These are phyloP conservation scores for Microbotryum silenes-acaulis DNA, from an alignment of 1,284 basidiomycete species.

Conservation along the genomic window DNA sequence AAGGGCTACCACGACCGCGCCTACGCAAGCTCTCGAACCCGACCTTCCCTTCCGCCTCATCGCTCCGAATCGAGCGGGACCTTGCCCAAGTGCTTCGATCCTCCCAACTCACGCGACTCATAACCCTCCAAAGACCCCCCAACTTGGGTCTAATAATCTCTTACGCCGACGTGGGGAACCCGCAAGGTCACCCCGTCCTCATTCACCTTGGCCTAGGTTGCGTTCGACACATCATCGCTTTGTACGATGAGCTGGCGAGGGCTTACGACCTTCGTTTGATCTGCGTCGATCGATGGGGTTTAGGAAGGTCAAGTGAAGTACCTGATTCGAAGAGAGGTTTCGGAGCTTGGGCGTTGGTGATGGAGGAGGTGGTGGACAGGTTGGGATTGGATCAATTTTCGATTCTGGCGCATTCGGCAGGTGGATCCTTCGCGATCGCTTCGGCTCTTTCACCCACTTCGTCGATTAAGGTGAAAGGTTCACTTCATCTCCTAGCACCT, in stretches of 20 bases:
- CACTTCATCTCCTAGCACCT: conserved; percentile 84
- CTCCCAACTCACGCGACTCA: conserved; percentile 68
- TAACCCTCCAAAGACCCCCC: conserved; percentile 67
- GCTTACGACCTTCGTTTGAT: conserved; percentile 78
- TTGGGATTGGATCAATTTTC: conserved; percentile 73
- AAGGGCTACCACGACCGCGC: not conserved
- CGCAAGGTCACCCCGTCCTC: conserved; percentile 73
- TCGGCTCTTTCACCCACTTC: conserved; percentile 55
- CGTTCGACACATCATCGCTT: conserved; percentile 84
- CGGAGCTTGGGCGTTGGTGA: conserved; percentile 80
- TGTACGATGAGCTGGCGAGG: conserved; percentile 93
- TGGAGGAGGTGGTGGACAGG: conserved; percentile 77
- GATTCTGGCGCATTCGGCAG: conserved; percentile 92
- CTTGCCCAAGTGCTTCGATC: conserved; percentile 62
- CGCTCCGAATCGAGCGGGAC: conserved; percentile 19
- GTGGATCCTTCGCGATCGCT: conserved; percentile 86
- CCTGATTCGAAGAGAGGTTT: conserved; percentile 64
- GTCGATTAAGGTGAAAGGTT: conserved; percentile 68
- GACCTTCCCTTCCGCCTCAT: not conserved
- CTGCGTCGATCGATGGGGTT: conserved; percentile 93
- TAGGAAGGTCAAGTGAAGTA: conserved; percentile 69
- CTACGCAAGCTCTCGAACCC: not conserved
- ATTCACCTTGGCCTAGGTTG: conserved; percentile 89
- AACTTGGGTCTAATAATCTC: conserved; percentile 68
- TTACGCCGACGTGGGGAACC: conserved; percentile 78